A percentile compares a stretch with the other conserved stretches of the same genome.
Evolutionary conservation across 2,329 filamentous ascomycete species (phyloP).

Genomic region (Elsinoe batatas): DNA sequence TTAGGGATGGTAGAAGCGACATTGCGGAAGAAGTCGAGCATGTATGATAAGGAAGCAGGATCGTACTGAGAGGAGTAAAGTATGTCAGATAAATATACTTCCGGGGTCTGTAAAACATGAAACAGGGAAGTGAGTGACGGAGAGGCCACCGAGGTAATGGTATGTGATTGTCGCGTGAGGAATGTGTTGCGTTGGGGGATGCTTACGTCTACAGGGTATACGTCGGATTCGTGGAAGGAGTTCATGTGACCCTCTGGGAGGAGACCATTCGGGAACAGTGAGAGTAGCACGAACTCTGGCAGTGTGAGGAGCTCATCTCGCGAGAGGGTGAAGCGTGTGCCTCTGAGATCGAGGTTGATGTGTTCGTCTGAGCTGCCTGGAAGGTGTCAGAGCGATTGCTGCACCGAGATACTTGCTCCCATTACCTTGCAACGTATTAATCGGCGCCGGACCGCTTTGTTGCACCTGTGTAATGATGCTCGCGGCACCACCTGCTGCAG

Average conservation of each 20-base stretch:
- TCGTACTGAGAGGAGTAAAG: slow-evolving; percentile 67
- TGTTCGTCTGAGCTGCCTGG: slow-evolving; percentile 85
- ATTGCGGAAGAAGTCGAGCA: slow-evolving; percentile 95
- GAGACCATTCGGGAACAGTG: slow-evolving; percentile 96
- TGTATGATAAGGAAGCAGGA: slow-evolving; percentile 90
- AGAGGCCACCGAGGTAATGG: slow-evolving; percentile 25
- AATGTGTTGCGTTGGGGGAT: slow-evolving; percentile 17
- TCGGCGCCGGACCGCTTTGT: slow-evolving; percentile 73
- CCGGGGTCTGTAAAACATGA: slow-evolving; percentile 32
- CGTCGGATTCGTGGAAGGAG: slow-evolving; percentile 82
- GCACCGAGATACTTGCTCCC: slow-evolving; percentile 15
- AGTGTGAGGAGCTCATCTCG: slow-evolving; percentile 90
- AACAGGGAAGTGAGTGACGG: slow-evolving; percentile 30
- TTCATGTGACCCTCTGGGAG: slow-evolving; percentile 95
- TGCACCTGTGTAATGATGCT: slow-evolving; percentile 99
- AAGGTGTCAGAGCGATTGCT: slow-evolving; percentile 25
- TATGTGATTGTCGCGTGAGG: slow-evolving; percentile 13
- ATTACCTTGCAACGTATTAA: slow-evolving; percentile 77
- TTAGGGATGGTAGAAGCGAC: slow-evolving; percentile 93
- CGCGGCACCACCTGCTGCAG: slow-evolving; percentile 87
- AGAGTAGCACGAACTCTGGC: slow-evolving; percentile 92
- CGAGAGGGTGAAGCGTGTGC: slow-evolving; percentile 85
- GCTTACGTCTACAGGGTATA: slow-evolving; percentile 95
- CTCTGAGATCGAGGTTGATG: slow-evolving; percentile 86
- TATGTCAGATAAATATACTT: slow-evolving; percentile 48